phyloP scores from a whole-genome alignment of 495 filamentous ascomycete species.

The Talaromyces thailandensis region DNA sequence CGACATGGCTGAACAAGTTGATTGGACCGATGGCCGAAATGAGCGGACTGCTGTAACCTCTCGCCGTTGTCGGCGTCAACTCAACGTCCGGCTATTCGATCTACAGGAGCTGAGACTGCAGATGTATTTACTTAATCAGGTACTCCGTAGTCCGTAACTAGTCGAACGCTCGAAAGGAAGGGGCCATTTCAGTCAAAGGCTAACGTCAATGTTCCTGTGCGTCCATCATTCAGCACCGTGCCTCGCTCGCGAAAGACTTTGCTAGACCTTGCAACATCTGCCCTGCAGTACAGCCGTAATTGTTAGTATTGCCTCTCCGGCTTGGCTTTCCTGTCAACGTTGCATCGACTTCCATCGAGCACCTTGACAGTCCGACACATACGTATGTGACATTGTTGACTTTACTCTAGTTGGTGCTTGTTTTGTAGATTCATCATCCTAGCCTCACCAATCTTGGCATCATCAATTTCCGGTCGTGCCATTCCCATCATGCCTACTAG shows the following conservation, averaged over 20 bases:
- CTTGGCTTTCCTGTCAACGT: background rate
- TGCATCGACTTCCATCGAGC: too few species aligned
- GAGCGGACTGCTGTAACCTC: background rate
- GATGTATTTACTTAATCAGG: background rate
- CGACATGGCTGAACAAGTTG: background rate
- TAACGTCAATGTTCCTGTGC: background rate
- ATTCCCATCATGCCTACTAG: background rate
- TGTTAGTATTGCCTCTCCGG: background rate
- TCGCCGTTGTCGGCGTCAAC: background rate
- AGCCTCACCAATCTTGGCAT: background rate
- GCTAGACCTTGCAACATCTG: background rate
- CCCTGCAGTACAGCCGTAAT: background rate
- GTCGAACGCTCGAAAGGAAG: background rate
- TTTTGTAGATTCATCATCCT: background rate
- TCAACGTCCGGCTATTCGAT: background rate
- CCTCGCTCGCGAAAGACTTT: background rate
- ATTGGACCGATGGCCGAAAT: background rate
- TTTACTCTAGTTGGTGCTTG: background rate
- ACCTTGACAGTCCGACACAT: too few species aligned
- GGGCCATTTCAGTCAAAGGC: background rate
- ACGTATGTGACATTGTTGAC: too few species aligned
- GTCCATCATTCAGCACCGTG: background rate
- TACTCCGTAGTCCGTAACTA: background rate
- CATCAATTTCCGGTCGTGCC: background rate
- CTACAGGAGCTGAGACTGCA: background rate